Base-by-base conservation (phyloP, 352 stramenopile genomes). In the Phytopythium kandeliae region DNA sequence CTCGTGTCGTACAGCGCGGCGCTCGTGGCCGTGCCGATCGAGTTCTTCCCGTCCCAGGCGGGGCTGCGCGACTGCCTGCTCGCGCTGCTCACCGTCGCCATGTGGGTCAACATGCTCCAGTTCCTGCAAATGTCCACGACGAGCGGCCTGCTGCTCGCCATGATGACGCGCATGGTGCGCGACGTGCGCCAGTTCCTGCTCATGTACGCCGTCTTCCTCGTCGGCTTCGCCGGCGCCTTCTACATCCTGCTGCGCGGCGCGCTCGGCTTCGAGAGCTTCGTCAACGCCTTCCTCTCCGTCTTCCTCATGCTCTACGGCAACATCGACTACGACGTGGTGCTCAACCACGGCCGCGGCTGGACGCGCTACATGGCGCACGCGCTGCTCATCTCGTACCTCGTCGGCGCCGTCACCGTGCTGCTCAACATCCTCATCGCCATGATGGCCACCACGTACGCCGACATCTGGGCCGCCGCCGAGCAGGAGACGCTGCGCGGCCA, bases 251-350 rank as follows among this genome's bases (percentile, higher is more conserved):
- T 90, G 21, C 71, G 78, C 5, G 74, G 71, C 28, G 72, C 63
- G 15, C 55, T 42, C 13, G 76, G 76, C 24, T 85, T 78, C 41
- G 74, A 88, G 48, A 84, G 51, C 48, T 81, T 84, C 34, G 71
- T 67, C 5, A 77, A 69, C 44, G 47, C 76, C 7, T 88, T 90
- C 48, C 78, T 87, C 57, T 83, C 76, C 0, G 76, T 88, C 13
- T 86, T 85, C 45, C 65, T 86, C 48, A 82, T 90, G 73, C 67
- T 90, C 28, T 88, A 83, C 44, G 76, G 79, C 1, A 63, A 85
- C 42, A 64, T 90, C 55, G 74, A 76, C 12, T 85, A 82, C 55
- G 61, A 72, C 37, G 63, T 65, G 24, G 65, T 64, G 21, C 67
- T 74, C 47, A 65, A 68, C 24, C 35, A 54, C 28, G 55, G 49